These are phyloP conservation scores for Metschnikowia reukaufii DNA, from an alignment of 805 yeast genomes.

Conservation along the genomic window DNA sequence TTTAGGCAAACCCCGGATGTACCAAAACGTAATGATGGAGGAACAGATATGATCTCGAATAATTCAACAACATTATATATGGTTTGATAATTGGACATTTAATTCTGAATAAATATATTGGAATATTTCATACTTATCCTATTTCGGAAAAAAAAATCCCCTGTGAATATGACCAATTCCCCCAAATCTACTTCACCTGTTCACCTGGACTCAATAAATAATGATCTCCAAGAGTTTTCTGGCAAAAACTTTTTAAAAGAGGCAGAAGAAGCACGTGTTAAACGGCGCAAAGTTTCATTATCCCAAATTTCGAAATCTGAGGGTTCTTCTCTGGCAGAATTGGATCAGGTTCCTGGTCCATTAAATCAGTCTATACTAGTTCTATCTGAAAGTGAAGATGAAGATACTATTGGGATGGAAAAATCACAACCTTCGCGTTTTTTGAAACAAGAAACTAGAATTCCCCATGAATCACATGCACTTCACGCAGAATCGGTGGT, in stretches of 20 bases:
- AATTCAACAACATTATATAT: too few species aligned
- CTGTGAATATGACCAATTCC: too few species aligned
- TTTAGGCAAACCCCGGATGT: too few species aligned
- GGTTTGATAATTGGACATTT: too few species aligned
- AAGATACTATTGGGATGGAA: background rate
- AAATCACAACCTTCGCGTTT: background rate
- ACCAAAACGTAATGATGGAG: too few species aligned
- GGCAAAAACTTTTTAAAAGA: background rate
- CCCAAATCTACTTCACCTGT: background rate
- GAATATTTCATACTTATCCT: too few species aligned
- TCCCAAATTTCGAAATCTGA: background rate
- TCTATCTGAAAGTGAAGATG: slow-evolving; percentile 1
- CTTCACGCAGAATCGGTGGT: too few species aligned
- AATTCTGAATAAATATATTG: too few species aligned
- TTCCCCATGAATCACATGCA: background rate
- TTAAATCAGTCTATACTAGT: background rate
- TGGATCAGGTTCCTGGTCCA: background rate
- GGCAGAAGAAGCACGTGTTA: slow-evolving; percentile 5
- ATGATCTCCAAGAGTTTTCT: background rate
- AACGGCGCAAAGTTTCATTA: background rate
- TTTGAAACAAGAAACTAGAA: background rate
- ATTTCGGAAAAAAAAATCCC: too few species aligned
- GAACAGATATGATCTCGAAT: too few species aligned
- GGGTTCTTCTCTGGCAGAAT: background rate
- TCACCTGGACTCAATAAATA: background rate